phyloP scores from a whole-genome alignment of 2,329 filamentous ascomycete species.

The Ophiostoma himal-ulmi region DNA sequence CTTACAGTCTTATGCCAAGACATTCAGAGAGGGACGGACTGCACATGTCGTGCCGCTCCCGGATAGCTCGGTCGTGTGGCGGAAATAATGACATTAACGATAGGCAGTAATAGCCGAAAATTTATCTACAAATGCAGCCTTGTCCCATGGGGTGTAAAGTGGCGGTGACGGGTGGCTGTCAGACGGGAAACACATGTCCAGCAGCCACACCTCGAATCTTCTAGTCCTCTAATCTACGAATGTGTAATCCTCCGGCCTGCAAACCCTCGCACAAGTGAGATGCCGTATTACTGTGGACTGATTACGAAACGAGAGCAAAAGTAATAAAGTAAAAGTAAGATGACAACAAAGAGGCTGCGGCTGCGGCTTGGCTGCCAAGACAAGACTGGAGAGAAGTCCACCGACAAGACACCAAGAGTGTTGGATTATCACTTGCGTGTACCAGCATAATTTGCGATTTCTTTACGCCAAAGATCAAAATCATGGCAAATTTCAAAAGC shows the following conservation, averaged over 20 bases:
- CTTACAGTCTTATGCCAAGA: background rate
- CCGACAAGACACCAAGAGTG: background rate
- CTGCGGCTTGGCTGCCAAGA: background rate
- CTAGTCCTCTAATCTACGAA: too few species aligned
- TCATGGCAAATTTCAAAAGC: background rate
- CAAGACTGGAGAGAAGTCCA: background rate
- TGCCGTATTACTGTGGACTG: background rate
- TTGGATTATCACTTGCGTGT: background rate
- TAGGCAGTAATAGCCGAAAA: background rate
- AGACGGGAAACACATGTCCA: background rate
- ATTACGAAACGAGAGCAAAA: background rate
- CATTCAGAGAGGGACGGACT: background rate
- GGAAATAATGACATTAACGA: background rate
- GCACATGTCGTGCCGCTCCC: background rate
- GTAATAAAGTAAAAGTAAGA: background rate
- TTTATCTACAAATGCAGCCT: background rate
- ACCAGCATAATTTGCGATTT: background rate
- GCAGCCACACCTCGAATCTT: background rate
- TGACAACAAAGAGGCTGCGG: background rate
- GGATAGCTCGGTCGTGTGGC: constrained; percentile 2
- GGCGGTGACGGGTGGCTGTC: background rate
- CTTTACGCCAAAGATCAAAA: background rate
- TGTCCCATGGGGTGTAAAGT: background rate
- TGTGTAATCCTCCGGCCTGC: background rate
- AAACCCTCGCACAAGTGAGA: background rate